phyloP scores from a whole-genome alignment of 1,284 basidiomycete genomes.

The Cerrena zonata region DNA sequence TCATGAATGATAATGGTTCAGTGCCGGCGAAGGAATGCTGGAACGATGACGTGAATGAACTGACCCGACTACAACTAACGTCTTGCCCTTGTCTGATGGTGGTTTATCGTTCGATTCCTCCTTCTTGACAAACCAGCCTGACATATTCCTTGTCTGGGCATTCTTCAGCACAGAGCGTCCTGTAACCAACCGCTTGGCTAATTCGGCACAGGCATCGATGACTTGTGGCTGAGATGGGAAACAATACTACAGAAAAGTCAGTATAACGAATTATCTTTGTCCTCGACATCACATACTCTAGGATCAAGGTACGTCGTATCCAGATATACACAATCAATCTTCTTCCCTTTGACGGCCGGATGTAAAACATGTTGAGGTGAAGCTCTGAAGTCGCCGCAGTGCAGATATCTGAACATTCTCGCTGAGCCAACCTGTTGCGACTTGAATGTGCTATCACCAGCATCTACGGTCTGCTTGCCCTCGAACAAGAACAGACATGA shows the following conservation, averaged over 20 bases:
- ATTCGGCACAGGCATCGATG: constrained; percentile 83
- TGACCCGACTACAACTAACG: constrained; percentile 85
- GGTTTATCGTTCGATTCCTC: constrained; percentile 17
- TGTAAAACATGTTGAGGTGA: constrained; percentile 81
- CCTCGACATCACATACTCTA: constrained; percentile 41
- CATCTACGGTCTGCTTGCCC: constrained; percentile 81
- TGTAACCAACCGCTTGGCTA: constrained; percentile 58
- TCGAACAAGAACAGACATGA: constrained; percentile 92
- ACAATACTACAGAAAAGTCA: constrained; percentile 56
- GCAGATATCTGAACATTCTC: constrained; percentile 80
- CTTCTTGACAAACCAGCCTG: constrained; percentile 24
- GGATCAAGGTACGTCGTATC: constrained; percentile 97
- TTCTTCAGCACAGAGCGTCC: constrained; percentile 22
- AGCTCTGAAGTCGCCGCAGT: constrained; percentile 92
- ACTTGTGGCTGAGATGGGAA: constrained; percentile 94
- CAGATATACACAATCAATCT: constrained; percentile 84
- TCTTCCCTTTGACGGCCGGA: constrained; percentile 72
- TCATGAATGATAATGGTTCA: too few species aligned
- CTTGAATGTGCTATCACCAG: constrained; percentile 75
- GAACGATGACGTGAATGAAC: constrained; percentile 14
- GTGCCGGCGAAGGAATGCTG: background rate
- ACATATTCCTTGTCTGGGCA: constrained; percentile 24
- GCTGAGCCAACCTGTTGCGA: constrained; percentile 67
- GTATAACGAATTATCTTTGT: background rate
- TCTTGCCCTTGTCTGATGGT: constrained; percentile 21